phyloP scores from a whole-genome alignment of 805 yeast species.

The Peterozyma xylosa region DNA sequence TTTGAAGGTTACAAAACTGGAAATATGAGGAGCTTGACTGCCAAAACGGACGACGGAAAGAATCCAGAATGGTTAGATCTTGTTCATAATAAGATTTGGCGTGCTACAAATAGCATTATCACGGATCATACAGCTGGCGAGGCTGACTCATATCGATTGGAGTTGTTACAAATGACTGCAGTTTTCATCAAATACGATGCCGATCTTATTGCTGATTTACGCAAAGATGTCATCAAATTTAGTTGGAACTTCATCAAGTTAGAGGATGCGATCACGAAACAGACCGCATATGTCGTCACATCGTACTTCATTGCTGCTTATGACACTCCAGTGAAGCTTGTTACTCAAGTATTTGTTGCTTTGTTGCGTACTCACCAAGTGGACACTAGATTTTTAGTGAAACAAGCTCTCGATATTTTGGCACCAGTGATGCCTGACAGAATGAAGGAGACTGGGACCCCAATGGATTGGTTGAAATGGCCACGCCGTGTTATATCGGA shows the following conservation, averaged over 20 bases:
- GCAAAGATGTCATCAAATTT: constrained; percentile 85
- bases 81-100: constrained; percentile 69
- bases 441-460: constrained; percentile 43
- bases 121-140: constrained; percentile 55
- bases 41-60: constrained; percentile 17
- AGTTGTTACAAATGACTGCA: constrained; percentile 75
- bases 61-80: constrained; percentile 51
- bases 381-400: constrained; percentile 77
- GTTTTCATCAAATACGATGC: constrained; percentile 67
- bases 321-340: constrained; percentile 83
- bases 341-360: constrained; percentile 89
- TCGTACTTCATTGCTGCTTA: constrained; percentile 79
- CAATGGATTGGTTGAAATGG: constrained; percentile 82
- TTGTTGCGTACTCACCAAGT: constrained; percentile 75
- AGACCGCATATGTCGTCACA: constrained; percentile 86
- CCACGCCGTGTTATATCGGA: constrained; percentile 89
- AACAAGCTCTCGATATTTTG: constrained; percentile 78
- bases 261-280: constrained; percentile 84
- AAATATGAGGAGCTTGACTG: constrained; percentile 37
- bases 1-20: constrained; percentile 49
- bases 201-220: constrained; percentile 43
- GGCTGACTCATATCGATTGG: constrained; percentile 68
- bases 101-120: constrained; percentile 44
- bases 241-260: constrained; percentile 90
- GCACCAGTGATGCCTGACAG: constrained; percentile 82